phyloP scores from a whole-genome alignment of 306 rosid species.

The Begonia fuchsioides region DNA sequence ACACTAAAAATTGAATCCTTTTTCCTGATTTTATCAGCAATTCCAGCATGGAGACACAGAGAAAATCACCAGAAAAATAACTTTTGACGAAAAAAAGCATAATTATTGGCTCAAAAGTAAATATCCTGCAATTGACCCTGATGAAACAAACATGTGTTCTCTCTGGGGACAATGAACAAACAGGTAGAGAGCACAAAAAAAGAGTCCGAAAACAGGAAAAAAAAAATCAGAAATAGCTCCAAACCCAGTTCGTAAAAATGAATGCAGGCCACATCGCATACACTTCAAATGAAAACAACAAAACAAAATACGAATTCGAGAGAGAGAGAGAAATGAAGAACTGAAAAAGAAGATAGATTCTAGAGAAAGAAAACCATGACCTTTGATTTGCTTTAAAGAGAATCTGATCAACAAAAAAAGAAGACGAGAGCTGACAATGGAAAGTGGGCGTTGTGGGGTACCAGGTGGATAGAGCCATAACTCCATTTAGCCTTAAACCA shows the following conservation, averaged over 20 bases:
- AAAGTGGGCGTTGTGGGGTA: too few relatives aligned
- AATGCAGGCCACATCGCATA: neutral
- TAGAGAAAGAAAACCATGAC: slow-evolving; percentile 15
- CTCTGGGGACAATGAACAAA: slow-evolving; percentile 11
- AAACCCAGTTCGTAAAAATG: slow-evolving; percentile 16
- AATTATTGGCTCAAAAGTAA: neutral
- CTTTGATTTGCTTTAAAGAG: slow-evolving; percentile 17
- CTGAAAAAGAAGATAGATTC: slow-evolving; percentile 16
- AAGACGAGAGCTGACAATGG: neutral
- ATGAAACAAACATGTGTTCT: slow-evolving; percentile 19
- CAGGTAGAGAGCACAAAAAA: slow-evolving; percentile 11
- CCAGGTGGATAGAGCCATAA: neutral
- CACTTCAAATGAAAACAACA: slow-evolving; percentile 1
- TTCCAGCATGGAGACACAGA: too few relatives aligned
- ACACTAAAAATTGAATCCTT: too few relatives aligned
- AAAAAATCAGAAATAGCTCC: slow-evolving; percentile 9
- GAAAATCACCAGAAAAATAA: too few relatives aligned
- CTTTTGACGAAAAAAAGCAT: too few relatives aligned
- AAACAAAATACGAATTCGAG: slow-evolving; percentile 2
- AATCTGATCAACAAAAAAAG: slow-evolving; percentile 9
- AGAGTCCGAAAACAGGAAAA: neutral
- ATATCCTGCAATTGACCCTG: slow-evolving; percentile 17
- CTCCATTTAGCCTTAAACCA: neutral
- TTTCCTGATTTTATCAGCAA: too few relatives aligned
- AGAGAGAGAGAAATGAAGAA: neutral